phyloP scores from a whole-genome alignment of 129 eudicot genomes.

The Helianthus annuus region DNA sequence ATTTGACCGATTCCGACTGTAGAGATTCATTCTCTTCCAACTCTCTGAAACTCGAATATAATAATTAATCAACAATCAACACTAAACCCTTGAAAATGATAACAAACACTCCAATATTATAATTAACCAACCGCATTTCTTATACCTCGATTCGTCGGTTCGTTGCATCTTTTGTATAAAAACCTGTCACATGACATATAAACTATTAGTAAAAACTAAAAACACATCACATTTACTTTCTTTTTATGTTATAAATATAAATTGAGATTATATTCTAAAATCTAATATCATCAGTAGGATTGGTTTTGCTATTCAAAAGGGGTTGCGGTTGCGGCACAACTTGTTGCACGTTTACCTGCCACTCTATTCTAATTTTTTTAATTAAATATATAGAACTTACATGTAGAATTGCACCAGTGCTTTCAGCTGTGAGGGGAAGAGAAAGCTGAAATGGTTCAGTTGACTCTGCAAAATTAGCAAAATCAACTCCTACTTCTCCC shows the following conservation, averaged over 20 bases:
- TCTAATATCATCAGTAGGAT: no score
- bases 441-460: constrained; percentile 56
- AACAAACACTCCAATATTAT: neutral
- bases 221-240: neutral
- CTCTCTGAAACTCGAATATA: constrained; percentile 41
- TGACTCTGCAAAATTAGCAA: constrained; percentile 82
- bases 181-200: constrained; percentile 51
- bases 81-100: neutral
- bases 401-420: constrained; percentile 75
- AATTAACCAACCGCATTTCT: constrained; percentile 8
- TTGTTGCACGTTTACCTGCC: no score
- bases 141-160: constrained; percentile 66
- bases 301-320: no score
- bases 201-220: neutral
- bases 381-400: constrained; percentile 38
- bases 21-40: constrained; percentile 45
- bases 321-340: no score
- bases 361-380: no score
- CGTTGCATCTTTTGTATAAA: constrained; percentile 72
- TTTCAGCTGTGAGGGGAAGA: constrained; percentile 62
- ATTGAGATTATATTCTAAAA: no score
- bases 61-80: neutral
- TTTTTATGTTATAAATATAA: neutral
- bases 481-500: constrained; percentile 83
- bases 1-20: constrained; percentile 32